Conservation (phyloP, 139 green algal genomes). For the Volvox africanus region DNA sequence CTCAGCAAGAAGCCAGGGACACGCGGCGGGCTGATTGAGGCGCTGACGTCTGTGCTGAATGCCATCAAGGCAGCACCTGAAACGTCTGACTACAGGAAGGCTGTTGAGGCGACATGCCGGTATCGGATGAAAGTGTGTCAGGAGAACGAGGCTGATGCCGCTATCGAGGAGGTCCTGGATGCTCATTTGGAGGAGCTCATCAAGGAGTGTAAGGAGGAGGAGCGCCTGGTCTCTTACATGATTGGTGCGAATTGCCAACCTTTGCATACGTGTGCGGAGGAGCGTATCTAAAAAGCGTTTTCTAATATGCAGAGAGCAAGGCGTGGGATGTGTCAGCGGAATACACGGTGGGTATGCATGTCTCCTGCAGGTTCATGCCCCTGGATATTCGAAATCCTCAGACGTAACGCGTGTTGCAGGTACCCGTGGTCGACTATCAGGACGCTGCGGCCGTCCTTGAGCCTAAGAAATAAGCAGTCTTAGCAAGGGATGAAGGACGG, state of each 20-base stretch:
- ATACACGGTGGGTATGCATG: constrained; percentile 44
- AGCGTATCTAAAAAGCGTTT: background rate
- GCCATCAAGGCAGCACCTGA: constrained; percentile 57
- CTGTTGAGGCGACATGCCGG: constrained; percentile 58
- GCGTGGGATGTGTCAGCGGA: constrained; percentile 57
- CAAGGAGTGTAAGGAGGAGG: constrained; percentile 65
- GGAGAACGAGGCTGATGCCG: constrained; percentile 64
- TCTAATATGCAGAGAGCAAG: constrained; percentile 26
- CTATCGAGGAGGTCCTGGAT: constrained; percentile 73
- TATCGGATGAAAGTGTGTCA: constrained; percentile 68
- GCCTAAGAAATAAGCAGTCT: too few species aligned
- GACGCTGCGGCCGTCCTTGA: too few species aligned
- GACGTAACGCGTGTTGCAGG: too few species aligned
- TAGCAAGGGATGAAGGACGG: too few species aligned
- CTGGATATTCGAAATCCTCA: too few species aligned
- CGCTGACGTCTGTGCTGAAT: constrained; percentile 48
- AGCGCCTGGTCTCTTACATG: constrained; percentile 61
- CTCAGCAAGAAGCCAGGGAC: constrained; percentile 57
- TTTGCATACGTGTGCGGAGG: background rate
- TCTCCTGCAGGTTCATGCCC: too few species aligned
- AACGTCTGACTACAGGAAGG: constrained; percentile 61
- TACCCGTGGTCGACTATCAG: too few species aligned
- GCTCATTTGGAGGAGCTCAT: constrained; percentile 73
- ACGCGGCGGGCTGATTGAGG: constrained; percentile 51
- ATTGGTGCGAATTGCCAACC: constrained; percentile 23